phyloP scores from a whole-genome alignment of 2,329 filamentous ascomycete species.

The Colletotrichum neosansevieriae region DNA sequence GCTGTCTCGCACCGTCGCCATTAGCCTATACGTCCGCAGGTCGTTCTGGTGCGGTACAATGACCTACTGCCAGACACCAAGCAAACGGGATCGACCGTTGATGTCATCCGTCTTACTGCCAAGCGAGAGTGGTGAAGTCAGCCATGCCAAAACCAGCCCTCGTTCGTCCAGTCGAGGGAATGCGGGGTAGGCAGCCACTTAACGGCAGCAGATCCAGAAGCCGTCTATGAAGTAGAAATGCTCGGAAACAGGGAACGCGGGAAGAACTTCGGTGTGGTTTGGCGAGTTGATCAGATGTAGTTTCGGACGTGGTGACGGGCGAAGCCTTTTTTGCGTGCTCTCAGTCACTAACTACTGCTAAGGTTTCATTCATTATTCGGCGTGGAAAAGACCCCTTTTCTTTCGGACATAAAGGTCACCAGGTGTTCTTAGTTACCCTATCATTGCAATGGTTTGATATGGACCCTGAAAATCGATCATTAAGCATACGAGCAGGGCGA shows the following conservation, averaged over 20 bases:
- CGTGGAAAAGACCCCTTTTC: too few species aligned
- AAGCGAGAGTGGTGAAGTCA: slow-evolving; percentile 17
- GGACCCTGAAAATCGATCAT: slow-evolving; percentile 1
- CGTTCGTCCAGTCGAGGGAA: not conserved
- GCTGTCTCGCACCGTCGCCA: not conserved
- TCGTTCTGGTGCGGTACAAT: not conserved
- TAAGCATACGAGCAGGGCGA: not conserved
- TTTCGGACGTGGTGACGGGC: not conserved
- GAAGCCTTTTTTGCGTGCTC: not conserved
- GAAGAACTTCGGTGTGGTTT: not conserved
- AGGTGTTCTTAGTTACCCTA: too few species aligned
- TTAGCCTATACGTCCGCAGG: not conserved
- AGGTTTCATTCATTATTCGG: not conserved
- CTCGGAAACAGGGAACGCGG: slow-evolving; percentile 15
- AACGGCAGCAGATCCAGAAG: not conserved
- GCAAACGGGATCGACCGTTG: slow-evolving; percentile 23
- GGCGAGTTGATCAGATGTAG: slow-evolving; percentile 3
- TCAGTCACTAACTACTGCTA: not conserved
- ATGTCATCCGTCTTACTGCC: slow-evolving; percentile 37
- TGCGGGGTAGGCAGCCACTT: slow-evolving; percentile 1
- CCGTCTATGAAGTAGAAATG: not conserved
- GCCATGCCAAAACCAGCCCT: slow-evolving; percentile 7
- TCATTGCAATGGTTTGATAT: not conserved
- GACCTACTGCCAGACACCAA: not conserved
- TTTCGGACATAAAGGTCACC: too few species aligned